Conservation (phyloP, 1,284 basidiomycete genomes). For the Ustilago cynodontis region DNA sequence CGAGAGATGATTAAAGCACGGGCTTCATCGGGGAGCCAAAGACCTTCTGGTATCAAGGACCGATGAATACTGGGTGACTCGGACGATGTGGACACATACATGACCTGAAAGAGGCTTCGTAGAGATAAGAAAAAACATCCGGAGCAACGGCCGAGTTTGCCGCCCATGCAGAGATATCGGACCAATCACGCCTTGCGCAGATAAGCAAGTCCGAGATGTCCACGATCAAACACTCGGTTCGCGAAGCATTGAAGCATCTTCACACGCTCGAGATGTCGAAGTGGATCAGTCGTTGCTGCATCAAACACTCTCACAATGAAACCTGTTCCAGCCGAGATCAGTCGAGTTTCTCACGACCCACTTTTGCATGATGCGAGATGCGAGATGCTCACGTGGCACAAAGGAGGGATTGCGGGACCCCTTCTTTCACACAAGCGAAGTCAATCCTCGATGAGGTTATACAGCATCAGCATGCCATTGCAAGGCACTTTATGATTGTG, state of each 20-base stretch:
- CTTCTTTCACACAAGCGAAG: not conserved
- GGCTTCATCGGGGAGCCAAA: too few species aligned
- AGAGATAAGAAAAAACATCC: conserved; percentile 18
- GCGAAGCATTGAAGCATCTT: conserved; percentile 2
- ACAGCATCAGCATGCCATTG: not conserved
- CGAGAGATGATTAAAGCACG: too few species aligned
- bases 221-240: not conserved
- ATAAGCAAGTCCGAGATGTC: conserved; percentile 6
- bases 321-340: not conserved
- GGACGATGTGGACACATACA: not conserved
- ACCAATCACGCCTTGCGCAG: conserved; percentile 14
- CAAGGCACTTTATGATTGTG: not conserved
- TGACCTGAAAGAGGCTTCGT: not conserved
- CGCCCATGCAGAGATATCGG: not conserved
- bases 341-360: not conserved
- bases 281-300: not conserved
- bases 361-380: not conserved
- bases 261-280: not conserved
- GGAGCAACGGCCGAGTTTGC: conserved; percentile 24
- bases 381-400: conserved; percentile 4
- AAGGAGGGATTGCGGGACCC: conserved; percentile 3
- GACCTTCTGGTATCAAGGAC: too few species aligned
- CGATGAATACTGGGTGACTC: conserved; percentile 1
- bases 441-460: not conserved
- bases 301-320: not conserved